Evolutionary conservation across 805 yeast species (phyloP).

Genomic region (Priceomyces haplophilus): DNA sequence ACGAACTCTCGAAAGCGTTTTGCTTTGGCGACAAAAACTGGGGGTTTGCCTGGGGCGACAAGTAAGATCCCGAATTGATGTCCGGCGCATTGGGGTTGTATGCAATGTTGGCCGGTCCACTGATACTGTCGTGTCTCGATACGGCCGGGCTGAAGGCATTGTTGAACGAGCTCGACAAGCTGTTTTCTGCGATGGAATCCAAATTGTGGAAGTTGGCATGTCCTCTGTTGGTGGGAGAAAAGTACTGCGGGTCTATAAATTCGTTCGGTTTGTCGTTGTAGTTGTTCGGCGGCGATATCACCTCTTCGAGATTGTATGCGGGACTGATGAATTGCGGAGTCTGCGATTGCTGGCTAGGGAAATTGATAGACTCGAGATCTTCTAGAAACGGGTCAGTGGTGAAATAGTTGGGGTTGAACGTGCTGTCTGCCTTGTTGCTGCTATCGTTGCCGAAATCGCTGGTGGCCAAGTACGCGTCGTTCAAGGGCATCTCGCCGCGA

Average conservation of each 20-base stretch:
- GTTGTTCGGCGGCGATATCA: slow-evolving; percentile 32
- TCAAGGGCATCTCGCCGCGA: background rate
- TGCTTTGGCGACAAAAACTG: slow-evolving; percentile 32
- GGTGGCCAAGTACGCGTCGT: slow-evolving; percentile 4
- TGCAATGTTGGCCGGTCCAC: slow-evolving; percentile 22
- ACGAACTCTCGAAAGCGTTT: slow-evolving; percentile 25
- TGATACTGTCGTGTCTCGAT: slow-evolving; percentile 31
- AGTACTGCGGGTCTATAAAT: slow-evolving; percentile 38
- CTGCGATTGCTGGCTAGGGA: slow-evolving; percentile 6
- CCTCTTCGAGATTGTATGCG: slow-evolving; percentile 32
- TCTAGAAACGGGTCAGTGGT: slow-evolving; percentile 32
- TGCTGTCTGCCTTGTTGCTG: slow-evolving; percentile 13
- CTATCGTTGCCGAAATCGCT: slow-evolving; percentile 14
- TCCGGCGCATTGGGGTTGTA: slow-evolving; percentile 16
- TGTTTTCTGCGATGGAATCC: slow-evolving; percentile 33
- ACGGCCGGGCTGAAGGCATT: slow-evolving; percentile 30
- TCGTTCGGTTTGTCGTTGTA: slow-evolving; percentile 5
- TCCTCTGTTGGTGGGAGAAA: slow-evolving; percentile 34
- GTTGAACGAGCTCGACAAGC: slow-evolving; percentile 10
- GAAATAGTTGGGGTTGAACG: slow-evolving; percentile 14
- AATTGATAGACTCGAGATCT: slow-evolving; percentile 22
- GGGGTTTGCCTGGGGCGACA: slow-evolving; percentile 32
- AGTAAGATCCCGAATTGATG: slow-evolving; percentile 26
- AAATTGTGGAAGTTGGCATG: slow-evolving; percentile 21
- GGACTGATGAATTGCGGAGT: slow-evolving; percentile 16